Evolutionary conservation across 2,329 filamentous ascomycete species (phyloP), one percentile per base, ranked within the genome.

Genomic region (Cadophora gregata): DNA sequence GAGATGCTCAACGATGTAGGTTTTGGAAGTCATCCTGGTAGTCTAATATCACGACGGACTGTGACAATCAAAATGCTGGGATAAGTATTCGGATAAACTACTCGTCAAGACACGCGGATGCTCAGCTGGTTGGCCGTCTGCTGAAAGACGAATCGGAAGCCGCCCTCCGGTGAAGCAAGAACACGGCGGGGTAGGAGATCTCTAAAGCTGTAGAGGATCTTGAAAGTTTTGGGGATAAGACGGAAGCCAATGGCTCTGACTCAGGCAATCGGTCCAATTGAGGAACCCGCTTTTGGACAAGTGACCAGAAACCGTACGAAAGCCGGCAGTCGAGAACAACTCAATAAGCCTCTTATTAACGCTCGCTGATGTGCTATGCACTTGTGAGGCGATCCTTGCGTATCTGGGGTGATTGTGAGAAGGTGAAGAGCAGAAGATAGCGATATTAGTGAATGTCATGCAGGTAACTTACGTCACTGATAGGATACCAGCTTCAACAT

Each of bases 1-100:
- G 71, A 99, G 89, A 80, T 99, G 95, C 83, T 98, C 95, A 74
- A 98, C 94, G 75, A 98, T 92, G 81, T 96, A 97, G 51, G 89
- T 94, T 80, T 93, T 92, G 71, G 78, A 78, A 24, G 79, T 74
- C 81, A 84, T 84, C 66, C 68, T 67, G 60, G 12, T 60, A 58
- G 62, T 59, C n/a, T 60, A 45, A 33, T 66, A 27, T 56, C 21
- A 14, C 24, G 21, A 56, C n/a, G 61, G 29, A 36, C 48, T 45
- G 25, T 38, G 53, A 36, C n/a, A 47, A 45, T 31, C 7, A 29
- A 33, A 31, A 21, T 53, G 36, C 47, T 12, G 4, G 36, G 51
- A 14, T 53, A 19, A 47, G 48, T 31, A 56, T 24, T 60, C 31
- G 16, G 31, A 55, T 10, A 55, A 55, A 50, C 24, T 29, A 14